Evolutionary conservation across 2,329 filamentous ascomycete species (phyloP), one percentile per base, ranked within the genome.

Genomic region (Claviceps sp.): DNA sequence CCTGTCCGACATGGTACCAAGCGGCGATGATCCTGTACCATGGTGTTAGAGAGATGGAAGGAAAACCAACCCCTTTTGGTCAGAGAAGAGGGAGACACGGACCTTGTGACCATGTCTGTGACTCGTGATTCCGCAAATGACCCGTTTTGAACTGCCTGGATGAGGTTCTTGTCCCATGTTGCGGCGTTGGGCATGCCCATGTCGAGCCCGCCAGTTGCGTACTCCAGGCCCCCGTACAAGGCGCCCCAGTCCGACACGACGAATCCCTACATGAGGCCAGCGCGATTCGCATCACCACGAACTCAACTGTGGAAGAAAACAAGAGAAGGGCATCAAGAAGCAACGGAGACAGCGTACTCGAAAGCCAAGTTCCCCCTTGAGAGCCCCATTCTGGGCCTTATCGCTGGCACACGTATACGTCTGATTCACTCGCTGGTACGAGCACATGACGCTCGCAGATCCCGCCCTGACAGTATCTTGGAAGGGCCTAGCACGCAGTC

Each of bases 401-500:
- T 77, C 79, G 65, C 87, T 88, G 58, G 83, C 74, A 64, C 85
- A 89, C 3, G 72, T 78, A 58, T 85, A 85, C 18, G 77, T 82
- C 65, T 82, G 82, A 65, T 88, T 88, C 59, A 85, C 65, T 50
- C 82, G 78, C 60, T 86, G 78, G 66, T 86, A 87, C 0, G 78
- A 81, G 67, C 76, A 79, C 76, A 79, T 79, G 52, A 79, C 67
- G 40, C 67, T 72, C 1, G 67, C 72, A 0, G 77, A 77, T 2
- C 81, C 79, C 0, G 82, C 81, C 46, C 72, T 72, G 20, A 85
- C 75, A 0, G 82, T 79, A 61, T 86, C 80, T 53, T 79, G 76
- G 61, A 86, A 87, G 0, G 84, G 82, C 85, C 73, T 30, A n/a
- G 9, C 8, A 30, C 26, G 8, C 26, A 30, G 26, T 30, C 26